A percentile compares a stretch with the other conserved stretches of the same genome.
phyloP scores from a whole-genome alignment of 2,329 filamentous ascomycete genomes.

The Hypoxylon sp. region DNA sequence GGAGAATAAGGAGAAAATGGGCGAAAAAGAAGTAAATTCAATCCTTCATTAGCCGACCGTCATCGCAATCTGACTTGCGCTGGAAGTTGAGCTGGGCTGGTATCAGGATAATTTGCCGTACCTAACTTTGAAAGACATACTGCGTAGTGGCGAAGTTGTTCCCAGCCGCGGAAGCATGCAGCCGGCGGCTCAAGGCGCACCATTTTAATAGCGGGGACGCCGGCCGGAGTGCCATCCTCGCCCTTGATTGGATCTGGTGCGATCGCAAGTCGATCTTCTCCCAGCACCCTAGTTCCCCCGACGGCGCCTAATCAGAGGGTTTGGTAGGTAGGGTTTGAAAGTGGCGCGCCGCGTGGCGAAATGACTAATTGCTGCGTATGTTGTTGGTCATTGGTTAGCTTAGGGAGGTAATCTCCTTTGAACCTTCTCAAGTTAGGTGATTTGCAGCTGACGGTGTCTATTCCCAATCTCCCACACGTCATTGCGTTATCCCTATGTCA shows the following conservation, averaged over 20 bases:
- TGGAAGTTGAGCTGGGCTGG: too few species aligned
- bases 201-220: conserved; percentile 6
- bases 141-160: background rate
- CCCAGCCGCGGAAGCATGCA: conserved; percentile 15
- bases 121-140: background rate
- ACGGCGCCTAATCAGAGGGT: background rate
- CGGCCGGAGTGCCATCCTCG: background rate
- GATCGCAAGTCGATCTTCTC: background rate
- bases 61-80: background rate
- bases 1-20: background rate
- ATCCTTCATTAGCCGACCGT: background rate
- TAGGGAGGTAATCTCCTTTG: background rate
- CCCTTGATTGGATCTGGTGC: conserved; percentile 12
- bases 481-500: background rate
- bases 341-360: conserved; percentile 10
- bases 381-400: conserved; percentile 1
- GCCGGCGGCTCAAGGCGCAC: conserved; percentile 23
- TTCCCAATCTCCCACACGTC: background rate
- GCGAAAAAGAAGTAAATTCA: background rate
- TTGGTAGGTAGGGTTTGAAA: background rate
- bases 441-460: background rate
- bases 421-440: background rate
- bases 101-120: background rate
- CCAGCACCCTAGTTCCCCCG: background rate
- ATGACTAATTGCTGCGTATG: too few species aligned